phyloP scores from a whole-genome alignment of 164 flowering plant genomes.

The Magnolia officinalis region DNA sequence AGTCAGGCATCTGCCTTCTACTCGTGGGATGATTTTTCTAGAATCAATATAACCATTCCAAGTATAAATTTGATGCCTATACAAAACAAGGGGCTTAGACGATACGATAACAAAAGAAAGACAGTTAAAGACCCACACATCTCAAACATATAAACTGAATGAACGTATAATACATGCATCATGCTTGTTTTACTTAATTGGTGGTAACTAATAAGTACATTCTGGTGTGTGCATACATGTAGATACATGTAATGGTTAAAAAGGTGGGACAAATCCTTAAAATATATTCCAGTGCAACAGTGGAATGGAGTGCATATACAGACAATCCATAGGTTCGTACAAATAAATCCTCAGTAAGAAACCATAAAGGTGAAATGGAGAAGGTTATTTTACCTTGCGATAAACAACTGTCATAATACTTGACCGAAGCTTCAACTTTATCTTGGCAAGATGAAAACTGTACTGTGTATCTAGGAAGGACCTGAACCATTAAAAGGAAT shows the following conservation, averaged over 20 bases:
- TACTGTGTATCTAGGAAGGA: conserved; percentile 94
- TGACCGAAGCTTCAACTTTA: conserved; percentile 76
- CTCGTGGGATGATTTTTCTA: background rate
- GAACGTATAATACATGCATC: too few relatives aligned
- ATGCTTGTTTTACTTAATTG: too few relatives aligned
- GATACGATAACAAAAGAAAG: too few relatives aligned
- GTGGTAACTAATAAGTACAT: too few relatives aligned
- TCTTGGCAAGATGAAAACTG: conserved; percentile 65
- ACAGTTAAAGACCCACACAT: too few relatives aligned
- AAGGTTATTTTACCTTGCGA: conserved; percentile 47
- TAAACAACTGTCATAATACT: conserved; percentile 79
- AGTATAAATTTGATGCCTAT: too few relatives aligned
- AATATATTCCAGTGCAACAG: background rate
- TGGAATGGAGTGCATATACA: background rate
- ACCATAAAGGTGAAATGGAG: background rate
- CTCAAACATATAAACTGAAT: too few relatives aligned
- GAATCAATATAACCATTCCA: too few relatives aligned
- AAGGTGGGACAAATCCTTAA: background rate
- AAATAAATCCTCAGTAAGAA: background rate
- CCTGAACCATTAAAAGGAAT: conserved; percentile 36
- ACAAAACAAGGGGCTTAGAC: too few relatives aligned
- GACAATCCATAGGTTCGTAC: background rate
- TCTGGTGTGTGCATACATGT: background rate
- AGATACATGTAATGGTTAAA: background rate
- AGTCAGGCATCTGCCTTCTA: background rate